These are phyloP conservation scores for Aspergillus niger DNA, from an alignment of 2,329 filamentous ascomycete species.

Conservation along the genomic window DNA sequence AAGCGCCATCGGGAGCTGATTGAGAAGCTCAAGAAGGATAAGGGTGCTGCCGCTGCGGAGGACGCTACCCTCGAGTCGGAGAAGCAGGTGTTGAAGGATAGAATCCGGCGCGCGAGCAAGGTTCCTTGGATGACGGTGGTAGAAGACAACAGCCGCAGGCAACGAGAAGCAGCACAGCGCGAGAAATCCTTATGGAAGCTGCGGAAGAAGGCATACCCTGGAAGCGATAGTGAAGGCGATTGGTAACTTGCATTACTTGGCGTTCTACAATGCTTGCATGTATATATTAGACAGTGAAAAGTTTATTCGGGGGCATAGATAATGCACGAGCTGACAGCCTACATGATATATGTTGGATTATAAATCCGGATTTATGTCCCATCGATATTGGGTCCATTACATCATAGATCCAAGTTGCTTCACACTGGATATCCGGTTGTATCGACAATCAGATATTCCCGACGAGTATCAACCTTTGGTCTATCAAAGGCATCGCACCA, in stretches of 20 bases:
- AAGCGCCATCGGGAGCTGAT: conserved; percentile 32
- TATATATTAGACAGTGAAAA: not conserved
- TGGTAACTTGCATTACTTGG: conserved; percentile 22
- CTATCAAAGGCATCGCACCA: no score
- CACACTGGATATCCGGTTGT: no score
- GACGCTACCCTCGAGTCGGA: not conserved
- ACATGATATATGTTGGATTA: no score
- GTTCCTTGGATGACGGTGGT: conserved; percentile 47
- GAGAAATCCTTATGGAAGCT: conserved; percentile 43
- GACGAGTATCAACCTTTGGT: no score
- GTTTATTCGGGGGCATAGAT: not conserved
- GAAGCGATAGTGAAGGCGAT: conserved; percentile 41
- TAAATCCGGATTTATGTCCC: not conserved
- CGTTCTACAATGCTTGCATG: not conserved
- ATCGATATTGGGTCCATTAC: no score
- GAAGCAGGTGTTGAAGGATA: conserved; percentile 30
- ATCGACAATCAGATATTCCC: no score
- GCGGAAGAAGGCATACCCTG: conserved; percentile 41
- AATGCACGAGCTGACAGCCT: not conserved
- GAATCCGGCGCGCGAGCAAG: conserved; percentile 39
- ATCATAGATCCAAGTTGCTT: no score
- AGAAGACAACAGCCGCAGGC: conserved; percentile 35
- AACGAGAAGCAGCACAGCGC: conserved; percentile 29
- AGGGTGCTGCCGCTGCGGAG: conserved; percentile 2
- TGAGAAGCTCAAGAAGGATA: conserved; percentile 24